Base-by-base conservation (phyloP, 805 yeast genomes). In the Clavispora carvajalis region DNA sequence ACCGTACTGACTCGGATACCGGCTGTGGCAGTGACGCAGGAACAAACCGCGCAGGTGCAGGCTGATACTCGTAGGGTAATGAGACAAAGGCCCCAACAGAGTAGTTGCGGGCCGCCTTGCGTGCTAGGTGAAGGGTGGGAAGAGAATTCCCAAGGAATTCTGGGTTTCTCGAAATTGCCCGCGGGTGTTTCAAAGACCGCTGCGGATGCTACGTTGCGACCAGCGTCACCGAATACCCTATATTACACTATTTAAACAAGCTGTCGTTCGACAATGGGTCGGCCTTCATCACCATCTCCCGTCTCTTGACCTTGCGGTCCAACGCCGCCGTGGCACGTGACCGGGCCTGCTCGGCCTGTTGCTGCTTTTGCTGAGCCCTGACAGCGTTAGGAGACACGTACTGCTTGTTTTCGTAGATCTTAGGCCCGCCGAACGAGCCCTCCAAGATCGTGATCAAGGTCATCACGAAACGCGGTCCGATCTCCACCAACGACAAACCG, bases 371-470 rank as follows among this genome's bases (percentile, higher is more conserved):
- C 71, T 90, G 96, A 10, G 99, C 87, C 71, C 99, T 85, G 29
- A 84, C 91, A 45, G 85, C 80, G 73, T 93, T 93, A 49, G 99
- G 99, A 45, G 96, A 86, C 36, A 93, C 96, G 64, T 86, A 93
- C 65, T 91, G 93, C 71, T 87, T 90, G 71, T 93, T 93, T 59
- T 93, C 98, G 66, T 87, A 93, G 50, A 93, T 89, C 74, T 90
- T 88, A 49, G 98, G 96, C 16, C 99, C 99, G 41, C 96, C 91
- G 55, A 93, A 93, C 1, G 97, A 88, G 36, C 99, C 99, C 69
- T 93, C 98, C 48, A 91, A 74, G 39, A 93, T 80, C 44, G 95
- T 82, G 52, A 93, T 90, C 48, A 84, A 81, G 3, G 98, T 91
- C 70, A 93, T 74, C 24, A 93, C 98, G 50, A 89, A 83, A 63